Evolutionary conservation across 2,329 filamentous ascomycete genomes (phyloP).

Genomic region (Ophiosphaerella herpotricha): DNA sequence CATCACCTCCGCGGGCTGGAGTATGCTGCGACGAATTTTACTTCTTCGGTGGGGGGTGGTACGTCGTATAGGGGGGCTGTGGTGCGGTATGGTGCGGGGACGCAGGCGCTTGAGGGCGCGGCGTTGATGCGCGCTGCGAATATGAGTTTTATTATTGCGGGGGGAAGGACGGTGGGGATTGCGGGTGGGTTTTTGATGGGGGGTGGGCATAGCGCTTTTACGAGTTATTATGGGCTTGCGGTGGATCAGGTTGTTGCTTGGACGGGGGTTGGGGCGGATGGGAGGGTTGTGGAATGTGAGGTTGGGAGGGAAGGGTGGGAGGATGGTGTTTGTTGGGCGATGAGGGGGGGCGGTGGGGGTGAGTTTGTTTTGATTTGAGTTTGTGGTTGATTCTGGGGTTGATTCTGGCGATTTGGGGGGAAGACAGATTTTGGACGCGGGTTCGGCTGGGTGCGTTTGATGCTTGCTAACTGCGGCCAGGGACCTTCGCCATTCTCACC

Average conservation of each 20-base stretch:
- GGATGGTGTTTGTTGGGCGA: too few relatives aligned
- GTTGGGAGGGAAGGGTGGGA: slow-evolving; percentile 25
- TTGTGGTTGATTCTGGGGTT: slow-evolving; percentile 21
- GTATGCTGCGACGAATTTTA: slow-evolving; percentile 9
- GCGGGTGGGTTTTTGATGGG: slow-evolving; percentile 46
- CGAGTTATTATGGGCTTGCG: slow-evolving; percentile 45
- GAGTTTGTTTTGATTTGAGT: slow-evolving; percentile 26
- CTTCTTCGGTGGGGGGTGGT: too few relatives aligned
- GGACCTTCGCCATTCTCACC: slow-evolving; percentile 32
- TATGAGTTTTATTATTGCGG: slow-evolving; percentile 57
- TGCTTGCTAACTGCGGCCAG: slow-evolving; percentile 9
- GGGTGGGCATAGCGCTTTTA: slow-evolving; percentile 59
- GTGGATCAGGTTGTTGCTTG: slow-evolving; percentile 26
- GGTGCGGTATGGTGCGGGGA: slow-evolving; percentile 58
- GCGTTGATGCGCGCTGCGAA: slow-evolving; percentile 49
- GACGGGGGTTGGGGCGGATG: slow-evolving; percentile 25
- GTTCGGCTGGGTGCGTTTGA: too few relatives aligned
- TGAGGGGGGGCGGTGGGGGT: slow-evolving; percentile 18
- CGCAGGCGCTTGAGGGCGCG: slow-evolving; percentile 56
- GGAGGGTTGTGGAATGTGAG: slow-evolving; percentile 20
- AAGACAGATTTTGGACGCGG: too few relatives aligned
- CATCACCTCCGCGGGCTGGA: slow-evolving; percentile 23
- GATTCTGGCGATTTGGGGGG: slow-evolving; percentile 29
- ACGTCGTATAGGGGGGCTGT: slow-evolving; percentile 35
- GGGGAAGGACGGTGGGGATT: slow-evolving; percentile 58